These are phyloP conservation scores for Tulasnella sp. DNA, from an alignment of 768 basidiomycete genomes.

Conservation along the genomic window DNA sequence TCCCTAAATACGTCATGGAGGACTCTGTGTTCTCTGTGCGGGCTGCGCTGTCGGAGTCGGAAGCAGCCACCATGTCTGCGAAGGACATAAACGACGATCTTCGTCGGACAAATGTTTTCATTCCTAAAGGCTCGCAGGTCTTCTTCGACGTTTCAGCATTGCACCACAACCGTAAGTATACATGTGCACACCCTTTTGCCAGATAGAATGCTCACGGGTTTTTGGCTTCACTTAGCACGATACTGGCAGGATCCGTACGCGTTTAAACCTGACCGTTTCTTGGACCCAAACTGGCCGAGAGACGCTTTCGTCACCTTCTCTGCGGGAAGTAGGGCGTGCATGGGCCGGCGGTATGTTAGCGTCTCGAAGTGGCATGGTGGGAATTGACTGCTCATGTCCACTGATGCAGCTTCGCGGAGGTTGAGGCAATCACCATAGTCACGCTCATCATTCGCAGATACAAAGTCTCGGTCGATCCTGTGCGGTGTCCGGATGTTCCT, in stretches of 20 bases:
- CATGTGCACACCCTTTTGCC: too few species aligned
- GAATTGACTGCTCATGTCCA: not conserved
- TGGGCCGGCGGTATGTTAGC: conserved; percentile 1
- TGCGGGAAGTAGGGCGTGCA: conserved; percentile 7
- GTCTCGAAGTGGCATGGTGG: not conserved
- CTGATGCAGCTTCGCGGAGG: conserved; percentile 3
- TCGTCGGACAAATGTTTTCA: not conserved
- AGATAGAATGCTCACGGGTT: too few species aligned
- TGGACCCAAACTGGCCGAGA: conserved; percentile 10
- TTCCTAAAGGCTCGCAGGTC: conserved; percentile 6
- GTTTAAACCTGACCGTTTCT: conserved; percentile 10
- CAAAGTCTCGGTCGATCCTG: not conserved
- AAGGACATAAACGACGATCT: too few species aligned
- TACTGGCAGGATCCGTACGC: conserved; percentile 6
- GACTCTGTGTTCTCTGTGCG: not conserved
- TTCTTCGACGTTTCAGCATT: not conserved
- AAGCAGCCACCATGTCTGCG: not conserved
- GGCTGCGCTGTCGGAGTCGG: not conserved
- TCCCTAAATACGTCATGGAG: not conserved
- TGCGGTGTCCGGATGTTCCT: not conserved
- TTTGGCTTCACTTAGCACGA: not conserved
- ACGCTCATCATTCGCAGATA: conserved; percentile 1
- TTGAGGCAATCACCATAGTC: conserved; percentile 6
- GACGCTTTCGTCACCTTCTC: conserved; percentile 15
- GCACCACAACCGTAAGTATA: conserved; percentile 8